These are phyloP conservation scores for Amesomyces nigricolor DNA, from an alignment of 2,329 filamentous ascomycete genomes.

Conservation along the genomic window DNA sequence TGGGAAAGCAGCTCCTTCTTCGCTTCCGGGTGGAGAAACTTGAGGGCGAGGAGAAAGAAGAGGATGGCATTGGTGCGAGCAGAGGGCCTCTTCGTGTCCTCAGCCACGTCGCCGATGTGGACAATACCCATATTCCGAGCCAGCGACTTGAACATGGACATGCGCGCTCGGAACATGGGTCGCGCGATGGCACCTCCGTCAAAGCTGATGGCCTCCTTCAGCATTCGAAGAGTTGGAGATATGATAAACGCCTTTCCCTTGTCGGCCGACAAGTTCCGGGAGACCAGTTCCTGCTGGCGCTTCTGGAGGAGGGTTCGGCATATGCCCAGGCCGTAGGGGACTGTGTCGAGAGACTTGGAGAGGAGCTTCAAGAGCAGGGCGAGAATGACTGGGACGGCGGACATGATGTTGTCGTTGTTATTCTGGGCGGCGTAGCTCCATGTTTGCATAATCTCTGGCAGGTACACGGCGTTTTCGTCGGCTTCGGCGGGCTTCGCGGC, in stretches of 20 bases:
- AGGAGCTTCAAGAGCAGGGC: conserved; percentile 75
- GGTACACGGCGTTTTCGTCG: conserved; percentile 57
- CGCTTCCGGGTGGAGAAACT: conserved; percentile 67
- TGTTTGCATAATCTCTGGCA: conserved; percentile 76
- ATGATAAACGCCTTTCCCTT: conserved; percentile 84
- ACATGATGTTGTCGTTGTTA: conserved; percentile 75
- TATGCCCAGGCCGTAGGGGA: conserved; percentile 68
- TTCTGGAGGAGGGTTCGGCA: conserved; percentile 78
- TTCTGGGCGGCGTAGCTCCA: conserved; percentile 79
- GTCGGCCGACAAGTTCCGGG: conserved; percentile 70
- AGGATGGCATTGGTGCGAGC: conserved; percentile 77
- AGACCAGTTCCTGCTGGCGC: conserved; percentile 72
- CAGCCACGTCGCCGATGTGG: conserved; percentile 50
- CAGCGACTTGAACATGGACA: conserved; percentile 73
- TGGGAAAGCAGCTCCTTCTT: conserved; percentile 82
- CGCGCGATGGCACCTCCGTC: conserved; percentile 79
- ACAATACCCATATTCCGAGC: conserved; percentile 75
- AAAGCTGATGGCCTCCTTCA: conserved; percentile 79
- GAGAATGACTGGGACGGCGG: conserved; percentile 72
- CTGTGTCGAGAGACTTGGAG: conserved; percentile 67
- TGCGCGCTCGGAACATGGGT: conserved; percentile 69
- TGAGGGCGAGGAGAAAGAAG: conserved; percentile 74
- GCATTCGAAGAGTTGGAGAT: conserved; percentile 76
- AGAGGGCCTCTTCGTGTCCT: conserved; percentile 68
- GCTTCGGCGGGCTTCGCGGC: conserved; percentile 45